A percentile compares a stretch with the other conserved stretches of the same genome.
phyloP scores from a whole-genome alignment of 768 basidiomycete genomes.

The Paxillus ammoniavirescens region DNA sequence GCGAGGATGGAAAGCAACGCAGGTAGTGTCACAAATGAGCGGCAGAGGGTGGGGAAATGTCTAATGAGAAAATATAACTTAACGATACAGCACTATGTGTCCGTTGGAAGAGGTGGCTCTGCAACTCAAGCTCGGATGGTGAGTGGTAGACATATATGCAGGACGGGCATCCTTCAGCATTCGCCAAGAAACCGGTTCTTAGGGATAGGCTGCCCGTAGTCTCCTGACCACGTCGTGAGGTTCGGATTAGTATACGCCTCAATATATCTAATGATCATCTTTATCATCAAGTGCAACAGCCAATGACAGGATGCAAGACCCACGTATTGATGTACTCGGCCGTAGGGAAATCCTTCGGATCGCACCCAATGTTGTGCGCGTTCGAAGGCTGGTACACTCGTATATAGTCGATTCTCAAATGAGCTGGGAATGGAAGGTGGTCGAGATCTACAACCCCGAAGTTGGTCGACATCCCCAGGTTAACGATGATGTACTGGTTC shows the following conservation, averaged over 20 bases:
- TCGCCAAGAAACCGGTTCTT: slow-evolving; percentile 47
- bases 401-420: slow-evolving; percentile 53
- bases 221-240: slow-evolving; percentile 42
- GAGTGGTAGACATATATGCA: background rate
- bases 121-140: background rate
- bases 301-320: slow-evolving; percentile 14
- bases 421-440: slow-evolving; percentile 49
- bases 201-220: slow-evolving; percentile 46
- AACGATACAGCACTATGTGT: background rate
- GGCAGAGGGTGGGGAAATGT: background rate
- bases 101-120: too few relatives aligned
- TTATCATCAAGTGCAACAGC: background rate
- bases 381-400: slow-evolving; percentile 71
- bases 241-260: slow-evolving; percentile 70
- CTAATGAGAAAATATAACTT: background rate
- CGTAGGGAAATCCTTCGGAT: slow-evolving; percentile 67
- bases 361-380: slow-evolving; percentile 69
- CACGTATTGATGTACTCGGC: slow-evolving; percentile 67
- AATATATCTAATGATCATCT: slow-evolving; percentile 42
- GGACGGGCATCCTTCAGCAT: slow-evolving; percentile 31
- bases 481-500: slow-evolving; percentile 50
- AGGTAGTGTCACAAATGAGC: background rate
- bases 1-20: background rate
- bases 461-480: slow-evolving; percentile 58
- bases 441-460: slow-evolving; percentile 58